Evolutionary conservation across 1,284 basidiomycete species (phyloP).

Genomic region (Cryptococcus floricola): DNA sequence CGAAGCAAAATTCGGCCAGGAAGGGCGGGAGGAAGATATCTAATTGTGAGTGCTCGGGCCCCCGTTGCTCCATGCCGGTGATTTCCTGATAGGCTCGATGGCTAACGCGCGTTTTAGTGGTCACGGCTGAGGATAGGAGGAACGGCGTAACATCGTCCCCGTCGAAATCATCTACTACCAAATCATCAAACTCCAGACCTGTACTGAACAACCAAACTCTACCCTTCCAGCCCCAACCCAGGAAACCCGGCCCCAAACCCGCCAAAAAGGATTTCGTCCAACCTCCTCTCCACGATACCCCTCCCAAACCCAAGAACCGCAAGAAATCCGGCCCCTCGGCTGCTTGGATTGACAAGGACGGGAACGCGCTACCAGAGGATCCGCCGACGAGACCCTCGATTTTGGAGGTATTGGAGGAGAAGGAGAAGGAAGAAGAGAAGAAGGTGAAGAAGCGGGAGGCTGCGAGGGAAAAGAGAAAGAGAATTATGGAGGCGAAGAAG

Average conservation of each 20-base stretch:
- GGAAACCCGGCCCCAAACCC: background rate
- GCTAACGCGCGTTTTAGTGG: background rate
- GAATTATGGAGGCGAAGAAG: slow-evolving; percentile 6
- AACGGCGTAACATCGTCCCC: background rate
- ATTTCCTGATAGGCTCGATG: background rate
- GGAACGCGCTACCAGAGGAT: background rate
- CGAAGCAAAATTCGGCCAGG: background rate
- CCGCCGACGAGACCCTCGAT: background rate
- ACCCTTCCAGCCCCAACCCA: background rate
- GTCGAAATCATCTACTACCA: no score
- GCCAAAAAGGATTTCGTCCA: background rate
- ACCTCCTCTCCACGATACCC: background rate
- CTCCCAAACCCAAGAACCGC: background rate
- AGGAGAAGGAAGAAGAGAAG: slow-evolving; percentile 6
- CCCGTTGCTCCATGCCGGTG: background rate
- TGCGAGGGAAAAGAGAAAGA: slow-evolving; percentile 2
- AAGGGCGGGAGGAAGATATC: background rate
- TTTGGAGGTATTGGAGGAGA: background rate
- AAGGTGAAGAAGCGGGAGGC: slow-evolving; percentile 11
- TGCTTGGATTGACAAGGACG: background rate
- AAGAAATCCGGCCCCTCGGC: background rate
- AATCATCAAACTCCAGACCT: no score
- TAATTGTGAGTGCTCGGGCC: background rate
- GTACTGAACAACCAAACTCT: background rate
- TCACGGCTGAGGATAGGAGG: background rate